A percentile compares a stretch with the other conserved stretches of the same genome.
Evolutionary conservation across 805 yeast species (phyloP).

Genomic region (Yarrowia porcina): DNA sequence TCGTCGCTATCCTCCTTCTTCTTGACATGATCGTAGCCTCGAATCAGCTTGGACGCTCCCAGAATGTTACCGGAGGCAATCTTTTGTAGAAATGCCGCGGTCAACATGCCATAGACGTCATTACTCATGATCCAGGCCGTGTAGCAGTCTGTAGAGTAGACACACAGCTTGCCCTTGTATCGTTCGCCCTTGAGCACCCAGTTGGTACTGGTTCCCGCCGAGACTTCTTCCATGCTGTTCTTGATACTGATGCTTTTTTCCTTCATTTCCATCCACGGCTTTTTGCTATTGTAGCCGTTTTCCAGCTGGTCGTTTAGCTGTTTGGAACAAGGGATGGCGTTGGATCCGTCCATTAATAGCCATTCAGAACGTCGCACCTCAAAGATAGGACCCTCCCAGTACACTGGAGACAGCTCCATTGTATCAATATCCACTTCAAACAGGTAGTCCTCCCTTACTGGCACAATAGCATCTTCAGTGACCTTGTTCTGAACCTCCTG

Average conservation of each 20-base stretch:
- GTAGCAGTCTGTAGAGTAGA: conserved; percentile 26
- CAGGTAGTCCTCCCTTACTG: conserved; percentile 77
- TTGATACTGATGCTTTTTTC: conserved; percentile 37
- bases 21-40: conserved; percentile 32
- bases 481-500: conserved; percentile 32
- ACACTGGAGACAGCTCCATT: conserved; percentile 61
- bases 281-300: conserved; percentile 45
- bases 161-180: conserved; percentile 11
- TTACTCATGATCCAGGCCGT: conserved; percentile 34
- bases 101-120: conserved; percentile 31
- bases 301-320: conserved; percentile 59
- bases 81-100: conserved; percentile 18
- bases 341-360: conserved; percentile 56
- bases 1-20: conserved; percentile 1
- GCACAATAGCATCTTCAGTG: conserved; percentile 38
- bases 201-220: conserved; percentile 25
- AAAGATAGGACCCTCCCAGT: conserved; percentile 85
- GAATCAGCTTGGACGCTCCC: conserved; percentile 33
- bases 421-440: conserved; percentile 63
- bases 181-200: conserved; percentile 30
- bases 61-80: conserved; percentile 38
- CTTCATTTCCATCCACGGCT: conserved; percentile 43
- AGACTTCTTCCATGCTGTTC: conserved; percentile 11
- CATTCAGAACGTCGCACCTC: conserved; percentile 83
- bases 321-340: conserved; percentile 49